Evolutionary conservation across 805 yeast genomes (phyloP).

Genomic region (Suhomyces xylopsoci): DNA sequence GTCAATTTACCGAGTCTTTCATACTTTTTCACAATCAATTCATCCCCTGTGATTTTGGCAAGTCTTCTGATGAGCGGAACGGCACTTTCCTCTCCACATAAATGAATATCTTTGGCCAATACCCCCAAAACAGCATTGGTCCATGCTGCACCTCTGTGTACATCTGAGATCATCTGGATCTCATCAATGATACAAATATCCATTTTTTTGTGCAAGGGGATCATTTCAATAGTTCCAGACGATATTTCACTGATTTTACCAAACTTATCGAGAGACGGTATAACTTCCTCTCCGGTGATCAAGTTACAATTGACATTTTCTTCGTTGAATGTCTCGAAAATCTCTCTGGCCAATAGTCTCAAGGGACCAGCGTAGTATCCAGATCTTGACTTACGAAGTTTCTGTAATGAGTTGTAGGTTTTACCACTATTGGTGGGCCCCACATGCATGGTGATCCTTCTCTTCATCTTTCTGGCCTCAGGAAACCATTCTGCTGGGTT

Average conservation of each 20-base stretch:
- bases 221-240: constrained; percentile 93
- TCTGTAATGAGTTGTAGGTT: constrained; percentile 76
- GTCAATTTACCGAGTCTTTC: constrained; percentile 70
- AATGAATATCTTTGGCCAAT: constrained; percentile 77
- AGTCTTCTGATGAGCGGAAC: constrained; percentile 64
- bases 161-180: constrained; percentile 89
- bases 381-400: constrained; percentile 57
- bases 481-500: constrained; percentile 70
- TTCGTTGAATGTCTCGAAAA: constrained; percentile 73
- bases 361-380: constrained; percentile 97
- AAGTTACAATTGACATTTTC: constrained; percentile 74
- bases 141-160: constrained; percentile 89
- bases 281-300: constrained; percentile 93
- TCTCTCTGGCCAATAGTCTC: constrained; percentile 85
- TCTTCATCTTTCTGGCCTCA: constrained; percentile 69
- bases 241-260: constrained; percentile 76
- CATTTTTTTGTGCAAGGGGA: constrained; percentile 60
- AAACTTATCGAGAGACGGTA: constrained; percentile 60
- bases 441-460: constrained; percentile 86
- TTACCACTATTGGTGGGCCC: constrained; percentile 99
- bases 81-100: constrained; percentile 91
- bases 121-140: constrained; percentile 86
- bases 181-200: constrained; percentile 94
- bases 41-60: constrained; percentile 74
- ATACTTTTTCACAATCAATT: constrained; percentile 64